These are phyloP conservation scores for Rubia tinctorum DNA, from an alignment of 305 asterid species.

Conservation along the genomic window DNA sequence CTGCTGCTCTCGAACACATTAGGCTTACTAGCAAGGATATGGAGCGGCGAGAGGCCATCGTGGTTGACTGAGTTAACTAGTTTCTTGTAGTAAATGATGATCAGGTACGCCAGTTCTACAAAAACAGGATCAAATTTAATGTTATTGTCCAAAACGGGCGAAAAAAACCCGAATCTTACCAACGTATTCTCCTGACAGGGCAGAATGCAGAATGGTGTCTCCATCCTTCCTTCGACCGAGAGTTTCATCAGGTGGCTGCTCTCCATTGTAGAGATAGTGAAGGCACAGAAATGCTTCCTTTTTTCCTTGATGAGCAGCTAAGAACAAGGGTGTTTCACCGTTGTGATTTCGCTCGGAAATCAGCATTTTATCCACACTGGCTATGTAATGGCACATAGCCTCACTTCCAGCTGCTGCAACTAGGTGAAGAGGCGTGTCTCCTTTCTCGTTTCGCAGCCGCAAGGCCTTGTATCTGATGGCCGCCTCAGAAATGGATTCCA, in stretches of 20 bases:
- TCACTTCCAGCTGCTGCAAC: slow-evolving; percentile 43
- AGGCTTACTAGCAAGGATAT: slow-evolving; percentile 37
- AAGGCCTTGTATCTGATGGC: neutral
- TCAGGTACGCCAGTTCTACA: slow-evolving; percentile 38
- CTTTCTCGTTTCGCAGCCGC: slow-evolving; percentile 20
- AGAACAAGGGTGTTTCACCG: slow-evolving; percentile 47
- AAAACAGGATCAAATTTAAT: neutral
- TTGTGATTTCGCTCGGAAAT: slow-evolving; percentile 21
- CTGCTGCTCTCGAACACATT: slow-evolving; percentile 39
- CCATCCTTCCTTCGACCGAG: slow-evolving; percentile 40
- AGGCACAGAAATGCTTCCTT: slow-evolving; percentile 26
- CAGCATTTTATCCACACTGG: slow-evolving; percentile 1
- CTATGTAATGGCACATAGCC: slow-evolving; percentile 18
- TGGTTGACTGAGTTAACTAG: slow-evolving; percentile 25
- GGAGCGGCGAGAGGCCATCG: slow-evolving; percentile 40
- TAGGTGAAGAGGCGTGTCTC: slow-evolving; percentile 49
- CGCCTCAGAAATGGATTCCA: neutral
- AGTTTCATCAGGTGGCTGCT: slow-evolving; percentile 4
- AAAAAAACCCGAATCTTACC: slow-evolving; percentile 26
- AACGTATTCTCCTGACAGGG: slow-evolving; percentile 40
- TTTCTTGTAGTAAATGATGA: slow-evolving; percentile 21
- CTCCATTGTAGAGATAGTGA: neutral
- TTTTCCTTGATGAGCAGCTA: slow-evolving; percentile 37
- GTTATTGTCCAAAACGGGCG: neutral
- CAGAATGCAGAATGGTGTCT: slow-evolving; percentile 39